Percentiles rank a stretch among this genome's conserved stretches.
Evolutionary conservation across 2,329 filamentous ascomycete species (phyloP).

Genomic region (Sporothrix globosa): DNA sequence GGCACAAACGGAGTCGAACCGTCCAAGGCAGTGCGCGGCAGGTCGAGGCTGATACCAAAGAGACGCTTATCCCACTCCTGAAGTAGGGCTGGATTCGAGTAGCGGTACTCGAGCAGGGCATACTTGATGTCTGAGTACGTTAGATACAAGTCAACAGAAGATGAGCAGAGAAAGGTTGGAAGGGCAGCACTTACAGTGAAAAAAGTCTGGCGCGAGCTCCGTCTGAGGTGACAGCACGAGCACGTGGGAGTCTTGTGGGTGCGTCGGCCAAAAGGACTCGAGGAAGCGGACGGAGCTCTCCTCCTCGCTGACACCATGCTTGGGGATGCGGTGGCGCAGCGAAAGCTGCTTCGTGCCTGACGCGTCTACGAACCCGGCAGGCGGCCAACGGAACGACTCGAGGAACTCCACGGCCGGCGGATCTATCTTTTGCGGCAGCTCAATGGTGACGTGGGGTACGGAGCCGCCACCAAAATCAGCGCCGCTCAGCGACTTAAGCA

Average conservation of each 20-base stretch:
- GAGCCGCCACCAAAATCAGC: constrained; percentile 75
- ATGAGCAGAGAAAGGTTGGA: background rate
- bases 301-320: constrained; percentile 62
- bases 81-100: constrained; percentile 58
- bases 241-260: constrained; percentile 68
- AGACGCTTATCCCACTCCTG: constrained; percentile 58
- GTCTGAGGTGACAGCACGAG: constrained; percentile 81
- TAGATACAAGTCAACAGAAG: background rate
- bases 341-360: constrained; percentile 61
- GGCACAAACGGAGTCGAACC: constrained; percentile 58
- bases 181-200: constrained; percentile 62
- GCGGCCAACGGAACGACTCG: constrained; percentile 69
- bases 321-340: constrained; percentile 73
- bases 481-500: constrained; percentile 73
- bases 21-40: constrained; percentile 67
- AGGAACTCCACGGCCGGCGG: constrained; percentile 65
- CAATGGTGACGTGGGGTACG: constrained; percentile 77
- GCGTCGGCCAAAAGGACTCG: constrained; percentile 83
- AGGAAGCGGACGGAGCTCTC: constrained; percentile 76
- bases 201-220: constrained; percentile 79
- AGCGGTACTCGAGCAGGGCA: constrained; percentile 72
- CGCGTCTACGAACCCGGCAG: constrained; percentile 46
- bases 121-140: constrained; percentile 68
- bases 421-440: constrained; percentile 75
- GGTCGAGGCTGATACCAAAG: constrained; percentile 78